Conservation (phyloP, 1,139 yeast species). For the Saccharomyces hybrid region DNA sequence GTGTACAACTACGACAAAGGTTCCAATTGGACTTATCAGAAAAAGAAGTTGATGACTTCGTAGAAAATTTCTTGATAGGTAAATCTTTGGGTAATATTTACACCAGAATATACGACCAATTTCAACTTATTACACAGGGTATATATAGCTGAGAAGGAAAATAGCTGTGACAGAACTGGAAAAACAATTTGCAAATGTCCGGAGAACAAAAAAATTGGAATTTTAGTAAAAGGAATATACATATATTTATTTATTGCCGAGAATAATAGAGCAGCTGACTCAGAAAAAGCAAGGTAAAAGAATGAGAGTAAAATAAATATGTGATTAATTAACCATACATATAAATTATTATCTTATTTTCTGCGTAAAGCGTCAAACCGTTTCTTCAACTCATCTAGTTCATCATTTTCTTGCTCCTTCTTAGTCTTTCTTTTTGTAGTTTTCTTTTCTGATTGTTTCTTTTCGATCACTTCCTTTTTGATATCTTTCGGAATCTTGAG, state of each 20-base stretch:
- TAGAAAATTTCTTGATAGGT: conserved; percentile 63
- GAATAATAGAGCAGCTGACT: not conserved
- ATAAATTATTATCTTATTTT: conserved; percentile 6
- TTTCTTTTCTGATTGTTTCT: conserved; percentile 16
- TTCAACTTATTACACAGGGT: conserved; percentile 89
- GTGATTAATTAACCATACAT: not conserved
- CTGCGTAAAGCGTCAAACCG: conserved; percentile 45
- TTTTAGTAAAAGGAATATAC: not conserved
- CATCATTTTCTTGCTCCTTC: conserved; percentile 32
- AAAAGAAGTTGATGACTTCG: conserved; percentile 65
- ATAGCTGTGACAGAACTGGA: too few relatives aligned
- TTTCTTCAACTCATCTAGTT: conserved; percentile 44
- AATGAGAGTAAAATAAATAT: not conserved
- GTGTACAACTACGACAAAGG: conserved; percentile 68
- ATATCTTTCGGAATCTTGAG: conserved; percentile 39
- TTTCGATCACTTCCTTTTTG: conserved; percentile 21
- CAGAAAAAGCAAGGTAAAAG: not conserved
- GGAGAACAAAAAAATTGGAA: too few relatives aligned
- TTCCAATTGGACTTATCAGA: conserved; percentile 70
- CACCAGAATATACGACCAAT: conserved; percentile 88
- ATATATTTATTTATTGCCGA: not conserved
- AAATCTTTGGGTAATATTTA: conserved; percentile 84
- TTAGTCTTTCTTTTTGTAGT: conserved; percentile 12
- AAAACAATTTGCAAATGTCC: too few relatives aligned
- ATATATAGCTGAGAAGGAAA: conserved; percentile 49